Evolutionary conservation across 2,329 filamentous ascomycete genomes (phyloP).

Genomic region (Camillea tinctor): DNA sequence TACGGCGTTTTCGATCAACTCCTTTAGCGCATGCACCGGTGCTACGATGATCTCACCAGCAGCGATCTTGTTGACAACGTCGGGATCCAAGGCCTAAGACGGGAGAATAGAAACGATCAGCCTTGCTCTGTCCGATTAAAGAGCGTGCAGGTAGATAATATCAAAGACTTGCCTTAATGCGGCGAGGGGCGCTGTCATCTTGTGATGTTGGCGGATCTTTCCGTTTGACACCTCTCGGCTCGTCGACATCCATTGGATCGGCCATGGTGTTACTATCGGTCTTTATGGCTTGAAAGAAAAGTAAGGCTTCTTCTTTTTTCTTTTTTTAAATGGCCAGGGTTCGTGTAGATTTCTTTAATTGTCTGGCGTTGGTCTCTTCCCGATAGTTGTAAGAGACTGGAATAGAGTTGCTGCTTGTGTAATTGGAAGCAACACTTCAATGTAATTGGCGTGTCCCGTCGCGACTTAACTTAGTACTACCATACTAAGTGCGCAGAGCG

Average conservation of each 20-base stretch:
- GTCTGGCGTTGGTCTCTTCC: too few species aligned
- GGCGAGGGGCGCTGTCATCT: constrained; percentile 34
- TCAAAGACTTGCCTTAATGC: constrained; percentile 46
- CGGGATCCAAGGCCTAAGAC: constrained; percentile 74
- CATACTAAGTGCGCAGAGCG: background rate
- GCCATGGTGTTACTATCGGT: constrained; percentile 19
- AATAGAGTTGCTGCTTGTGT: background rate
- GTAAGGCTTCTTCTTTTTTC: background rate
- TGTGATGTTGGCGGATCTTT: constrained; percentile 42
- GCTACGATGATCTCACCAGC: constrained; percentile 98
- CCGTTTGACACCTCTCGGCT: constrained; percentile 46
- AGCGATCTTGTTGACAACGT: constrained; percentile 98
- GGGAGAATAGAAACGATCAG: constrained; percentile 16
- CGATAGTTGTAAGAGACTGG: too few species aligned
- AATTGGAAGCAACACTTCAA: background rate
- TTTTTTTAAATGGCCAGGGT: background rate
- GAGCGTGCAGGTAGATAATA: background rate
- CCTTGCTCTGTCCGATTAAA: background rate
- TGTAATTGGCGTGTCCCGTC: too few species aligned
- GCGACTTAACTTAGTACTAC: too few species aligned
- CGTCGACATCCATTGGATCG: constrained; percentile 46
- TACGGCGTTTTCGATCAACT: constrained; percentile 94
- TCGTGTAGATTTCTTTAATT: background rate
- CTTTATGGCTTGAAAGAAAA: background rate
- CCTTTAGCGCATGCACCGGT: constrained; percentile 92